phyloP scores from a whole-genome alignment of 495 filamentous ascomycete species.

The Aspergillus taichungensis region DNA sequence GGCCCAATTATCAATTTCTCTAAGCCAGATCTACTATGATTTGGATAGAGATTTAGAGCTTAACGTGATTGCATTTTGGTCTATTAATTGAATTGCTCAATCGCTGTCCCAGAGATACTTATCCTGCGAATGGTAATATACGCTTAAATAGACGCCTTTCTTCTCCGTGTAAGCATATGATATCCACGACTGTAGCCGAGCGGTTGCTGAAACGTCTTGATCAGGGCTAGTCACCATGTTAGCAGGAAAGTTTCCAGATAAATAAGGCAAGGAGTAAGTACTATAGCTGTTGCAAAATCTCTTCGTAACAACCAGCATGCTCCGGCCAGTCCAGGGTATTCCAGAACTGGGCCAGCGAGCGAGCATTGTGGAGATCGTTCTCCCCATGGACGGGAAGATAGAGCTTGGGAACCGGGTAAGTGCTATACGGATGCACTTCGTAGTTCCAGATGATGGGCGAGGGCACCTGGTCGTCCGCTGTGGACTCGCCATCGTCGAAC shows the following conservation, averaged over 20 bases:
- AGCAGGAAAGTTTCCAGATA: neutral
- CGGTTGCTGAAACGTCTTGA: neutral
- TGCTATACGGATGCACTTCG: conserved; percentile 2
- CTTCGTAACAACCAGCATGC: neutral
- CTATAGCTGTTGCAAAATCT: neutral
- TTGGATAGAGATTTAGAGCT: no score
- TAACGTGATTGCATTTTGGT: no score
- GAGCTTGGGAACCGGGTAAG: conserved; percentile 4
- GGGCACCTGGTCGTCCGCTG: no score
- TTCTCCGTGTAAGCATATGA: neutral
- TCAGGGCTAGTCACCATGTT: neutral
- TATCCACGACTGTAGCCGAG: conserved; percentile 1
- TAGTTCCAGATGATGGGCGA: conserved; percentile 13
- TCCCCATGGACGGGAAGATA: conserved; percentile 11
- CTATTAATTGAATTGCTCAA: no score
- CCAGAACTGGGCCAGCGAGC: conserved; percentile 2
- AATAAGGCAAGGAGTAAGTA: neutral
- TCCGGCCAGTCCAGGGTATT: neutral
- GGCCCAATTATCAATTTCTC: no score
- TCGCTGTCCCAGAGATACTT: neutral
- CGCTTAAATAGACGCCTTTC: neutral
- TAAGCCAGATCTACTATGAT: no score
- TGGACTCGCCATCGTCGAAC: no score
- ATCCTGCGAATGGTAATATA: neutral
- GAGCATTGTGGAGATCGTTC: conserved; percentile 1